Evolutionary conservation across 2,329 filamentous ascomycete genomes (phyloP).

Genomic region (Colletotrichum incanum): DNA sequence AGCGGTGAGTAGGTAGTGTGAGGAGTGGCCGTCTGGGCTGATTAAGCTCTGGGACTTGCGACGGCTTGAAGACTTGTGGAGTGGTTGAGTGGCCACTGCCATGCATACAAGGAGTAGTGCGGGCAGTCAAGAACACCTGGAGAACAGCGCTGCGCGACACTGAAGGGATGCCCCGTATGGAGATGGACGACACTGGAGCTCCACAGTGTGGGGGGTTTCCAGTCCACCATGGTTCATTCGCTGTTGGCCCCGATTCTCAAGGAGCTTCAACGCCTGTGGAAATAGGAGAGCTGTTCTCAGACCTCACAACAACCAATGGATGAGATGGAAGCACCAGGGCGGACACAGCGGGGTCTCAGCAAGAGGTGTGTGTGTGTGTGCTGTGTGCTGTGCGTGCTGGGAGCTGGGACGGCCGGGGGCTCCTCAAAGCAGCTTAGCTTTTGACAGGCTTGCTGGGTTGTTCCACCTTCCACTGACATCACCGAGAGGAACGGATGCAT

Average conservation of each 20-base stretch:
- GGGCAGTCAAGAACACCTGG: constrained; percentile 38
- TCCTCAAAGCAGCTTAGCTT: constrained; percentile 37
- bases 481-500: constrained; percentile 42
- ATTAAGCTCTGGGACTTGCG: neutral
- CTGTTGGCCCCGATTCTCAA: neutral
- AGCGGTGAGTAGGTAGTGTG: constrained; percentile 9
- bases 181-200: neutral
- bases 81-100: constrained; percentile 11
- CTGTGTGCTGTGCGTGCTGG: neutral
- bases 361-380: constrained; percentile 29
- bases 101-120: constrained; percentile 29
- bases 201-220: constrained; percentile 32
- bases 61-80: constrained; percentile 8
- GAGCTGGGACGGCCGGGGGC: constrained; percentile 7
- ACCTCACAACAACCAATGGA: constrained; percentile 24
- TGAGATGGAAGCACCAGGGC: constrained; percentile 13
- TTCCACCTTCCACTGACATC: constrained; percentile 41
- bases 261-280: constrained; percentile 9
- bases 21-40: neutral
- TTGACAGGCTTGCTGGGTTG: constrained; percentile 23
- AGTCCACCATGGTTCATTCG: neutral
- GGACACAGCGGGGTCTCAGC: constrained; percentile 31
- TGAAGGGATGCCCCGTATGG: constrained; percentile 24
- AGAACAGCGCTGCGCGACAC: constrained; percentile 20
- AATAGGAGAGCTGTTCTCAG: constrained; percentile 32